These are phyloP conservation scores for Claviceps sp. DNA, from an alignment of 2,329 filamentous ascomycete genomes.

Conservation along the genomic window DNA sequence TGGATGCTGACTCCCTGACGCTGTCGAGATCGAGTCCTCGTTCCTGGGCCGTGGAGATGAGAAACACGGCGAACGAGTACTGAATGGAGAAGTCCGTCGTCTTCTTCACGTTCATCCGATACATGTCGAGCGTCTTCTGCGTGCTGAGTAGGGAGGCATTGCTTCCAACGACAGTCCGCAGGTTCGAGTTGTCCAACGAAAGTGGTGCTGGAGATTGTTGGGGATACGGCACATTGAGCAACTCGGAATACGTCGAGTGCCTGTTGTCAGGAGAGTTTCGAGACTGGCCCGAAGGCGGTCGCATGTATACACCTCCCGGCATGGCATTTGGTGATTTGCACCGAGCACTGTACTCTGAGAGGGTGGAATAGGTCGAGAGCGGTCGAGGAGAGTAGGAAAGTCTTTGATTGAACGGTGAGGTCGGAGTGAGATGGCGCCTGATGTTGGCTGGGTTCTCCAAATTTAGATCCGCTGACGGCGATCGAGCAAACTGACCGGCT, in stretches of 20 bases:
- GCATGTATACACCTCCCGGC: slow-evolving; percentile 28
- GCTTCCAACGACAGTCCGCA: slow-evolving; percentile 68
- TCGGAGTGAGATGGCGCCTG: slow-evolving; percentile 51
- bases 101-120: slow-evolving; percentile 92
- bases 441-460: slow-evolving; percentile 36
- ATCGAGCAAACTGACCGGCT: slow-evolving; percentile 16
- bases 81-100: slow-evolving; percentile 81
- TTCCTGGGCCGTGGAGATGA: slow-evolving; percentile 80
- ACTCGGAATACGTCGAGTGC: slow-evolving; percentile 41
- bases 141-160: slow-evolving; percentile 85
- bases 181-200: slow-evolving; percentile 64
- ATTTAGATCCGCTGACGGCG: slow-evolving; percentile 34
- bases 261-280: slow-evolving; percentile 43
- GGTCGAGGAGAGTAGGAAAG: slow-evolving; percentile 54
- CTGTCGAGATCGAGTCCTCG: slow-evolving; percentile 45
- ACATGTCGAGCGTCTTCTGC: slow-evolving; percentile 95
- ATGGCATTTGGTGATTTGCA: slow-evolving; percentile 45
- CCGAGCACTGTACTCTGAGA: slow-evolving; percentile 53
- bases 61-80: slow-evolving; percentile 91
- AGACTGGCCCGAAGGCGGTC: slow-evolving; percentile 34
- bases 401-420: slow-evolving; percentile 37
- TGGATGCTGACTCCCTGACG: slow-evolving; percentile 15
- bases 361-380: slow-evolving; percentile 60
- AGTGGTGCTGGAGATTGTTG: slow-evolving; percentile 58
- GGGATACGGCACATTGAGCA: slow-evolving; percentile 60